Evolutionary conservation across 2,329 filamentous ascomycete genomes (phyloP).

Genomic region (Coniochaeta pulveracea): DNA sequence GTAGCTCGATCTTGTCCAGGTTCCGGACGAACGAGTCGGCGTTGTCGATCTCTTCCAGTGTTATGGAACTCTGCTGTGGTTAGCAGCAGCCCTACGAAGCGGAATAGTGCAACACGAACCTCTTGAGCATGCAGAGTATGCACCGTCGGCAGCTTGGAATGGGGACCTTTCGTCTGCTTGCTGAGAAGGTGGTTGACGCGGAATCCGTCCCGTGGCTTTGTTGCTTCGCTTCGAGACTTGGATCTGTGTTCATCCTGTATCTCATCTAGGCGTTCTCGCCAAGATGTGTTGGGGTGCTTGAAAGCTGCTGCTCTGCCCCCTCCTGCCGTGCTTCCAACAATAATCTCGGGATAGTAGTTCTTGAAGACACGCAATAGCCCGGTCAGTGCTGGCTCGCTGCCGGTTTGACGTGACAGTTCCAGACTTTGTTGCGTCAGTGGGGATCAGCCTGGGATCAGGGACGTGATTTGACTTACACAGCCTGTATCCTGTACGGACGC

Average conservation of each 20-base stretch:
- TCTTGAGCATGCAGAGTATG: constrained; percentile 65
- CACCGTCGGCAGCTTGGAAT: constrained; percentile 51
- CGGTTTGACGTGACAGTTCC: constrained; percentile 45
- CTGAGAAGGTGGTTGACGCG: constrained; percentile 46
- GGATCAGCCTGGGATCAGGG: neutral
- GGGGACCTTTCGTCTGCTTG: constrained; percentile 31
- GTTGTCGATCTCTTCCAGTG: constrained; percentile 68
- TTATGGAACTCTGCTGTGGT: constrained; percentile 41
- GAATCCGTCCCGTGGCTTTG: constrained; percentile 41
- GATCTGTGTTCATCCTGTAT: constrained; percentile 51
- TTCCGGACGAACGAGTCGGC: constrained; percentile 58
- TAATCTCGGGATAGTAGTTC: constrained; percentile 83
- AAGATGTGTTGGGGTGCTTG: constrained; percentile 66
- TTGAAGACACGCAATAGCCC: constrained; percentile 75
- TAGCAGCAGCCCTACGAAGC: constrained; percentile 18
- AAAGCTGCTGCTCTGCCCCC: constrained; percentile 50
- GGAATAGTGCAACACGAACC: constrained; percentile 24
- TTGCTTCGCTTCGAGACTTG: constrained; percentile 28
- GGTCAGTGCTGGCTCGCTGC: constrained; percentile 63
- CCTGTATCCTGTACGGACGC: constrained; percentile 71
- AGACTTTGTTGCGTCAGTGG: constrained; percentile 27
- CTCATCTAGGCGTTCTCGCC: constrained; percentile 55
- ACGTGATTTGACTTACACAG: constrained; percentile 38
- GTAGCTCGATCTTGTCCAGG: constrained; percentile 68
- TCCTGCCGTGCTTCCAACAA: constrained; percentile 59